Percentiles rank a stretch among this genome's conserved stretches.
Evolutionary conservation across 2,329 filamentous ascomycete genomes (phyloP).

Genomic region (Aspergillus sp.): DNA sequence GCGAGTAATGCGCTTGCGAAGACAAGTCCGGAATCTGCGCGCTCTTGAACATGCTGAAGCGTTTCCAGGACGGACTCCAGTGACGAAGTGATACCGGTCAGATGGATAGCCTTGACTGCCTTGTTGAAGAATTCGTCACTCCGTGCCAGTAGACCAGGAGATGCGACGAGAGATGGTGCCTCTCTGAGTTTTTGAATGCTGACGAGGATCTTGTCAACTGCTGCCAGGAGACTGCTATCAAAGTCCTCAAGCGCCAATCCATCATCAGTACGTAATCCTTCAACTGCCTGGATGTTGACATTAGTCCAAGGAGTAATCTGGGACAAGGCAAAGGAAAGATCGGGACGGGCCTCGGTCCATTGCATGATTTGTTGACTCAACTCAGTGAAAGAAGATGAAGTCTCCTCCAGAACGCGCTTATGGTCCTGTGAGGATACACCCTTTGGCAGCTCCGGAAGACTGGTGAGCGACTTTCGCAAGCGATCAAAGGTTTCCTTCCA

Average conservation of each 20-base stretch:
- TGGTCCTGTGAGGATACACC: conserved; percentile 44
- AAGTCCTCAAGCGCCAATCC: conserved; percentile 46
- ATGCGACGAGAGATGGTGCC: conserved; percentile 60
- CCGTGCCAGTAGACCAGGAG: conserved; percentile 62
- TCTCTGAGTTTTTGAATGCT: conserved; percentile 67
- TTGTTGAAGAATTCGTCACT: conserved; percentile 54
- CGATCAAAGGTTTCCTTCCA: conserved; percentile 53
- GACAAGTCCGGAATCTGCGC: conserved; percentile 42
- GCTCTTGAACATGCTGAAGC: conserved; percentile 48
- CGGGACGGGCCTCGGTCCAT: conserved; percentile 51
- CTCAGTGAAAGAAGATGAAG: conserved; percentile 26
- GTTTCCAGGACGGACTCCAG: conserved; percentile 47
- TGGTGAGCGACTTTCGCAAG: conserved; percentile 44
- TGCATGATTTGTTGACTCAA: conserved; percentile 44
- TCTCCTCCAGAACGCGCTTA: conserved; percentile 29
- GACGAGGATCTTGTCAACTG: conserved; percentile 76
- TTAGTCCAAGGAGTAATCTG: conserved; percentile 68
- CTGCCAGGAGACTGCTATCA: conserved; percentile 58
- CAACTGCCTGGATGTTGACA: conserved; percentile 23
- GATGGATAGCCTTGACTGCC: conserved; percentile 60
- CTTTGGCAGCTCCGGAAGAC: conserved; percentile 51
- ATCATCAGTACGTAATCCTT: conserved; percentile 13
- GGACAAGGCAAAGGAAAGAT: conserved; percentile 63
- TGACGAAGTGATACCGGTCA: conserved; percentile 53
- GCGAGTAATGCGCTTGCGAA: conserved; percentile 59